Evolutionary conservation across 805 yeast species (phyloP), one percentile per base, ranked within the genome.

Genomic region (Ogataea thermomethanolica): DNA sequence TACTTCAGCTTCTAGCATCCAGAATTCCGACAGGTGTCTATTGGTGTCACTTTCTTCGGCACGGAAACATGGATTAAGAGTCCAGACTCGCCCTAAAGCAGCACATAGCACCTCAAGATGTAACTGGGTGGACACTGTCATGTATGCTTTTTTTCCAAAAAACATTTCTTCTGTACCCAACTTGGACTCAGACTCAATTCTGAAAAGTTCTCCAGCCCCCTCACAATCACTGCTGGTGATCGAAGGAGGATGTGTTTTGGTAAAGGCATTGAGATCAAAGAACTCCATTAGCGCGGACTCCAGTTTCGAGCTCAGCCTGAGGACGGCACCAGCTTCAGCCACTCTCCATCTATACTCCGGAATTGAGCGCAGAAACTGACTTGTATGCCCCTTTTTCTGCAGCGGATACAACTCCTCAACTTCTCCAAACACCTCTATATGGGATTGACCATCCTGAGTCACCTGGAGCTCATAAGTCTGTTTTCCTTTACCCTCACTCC

Each of bases 1-100:
- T 14, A 88, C 62, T 58, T 93, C 99, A 0, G 89, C 95, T 61
- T 93, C 99, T 2, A 93, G 64, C 97, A 93, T 90, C 97, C 97
- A 93, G 61, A 93, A 93, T 61, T 93, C 99, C 44, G 91, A 76
- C 43, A 93, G 64, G 60, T 93, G 99, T 37, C 99, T 72, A 53
- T 80, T 85, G 0, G 99, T 93, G 56, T 88, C 90, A 42, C 95
- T 84, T 36, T 75, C 75, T 56, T 93, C 99, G 0, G 99, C 98
- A 48, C 99, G 70, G 59, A 93, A 93, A 43, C 96, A 87, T 1
- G 99, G 99, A 0, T 89, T 71, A 17, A 91, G 56, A 0, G 95
- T 79, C 93, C 95, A 93, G 1, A 84, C 97, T 34, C 95, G 67
- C 33, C 79, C 74, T 23, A 90, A 59, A 0, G 96, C 82, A 33